A percentile compares a stretch with the other conserved stretches of the same genome.
Evolutionary conservation across 345 rosid genomes (phyloP).

Genomic region (Bruguiera gymnorhiza): DNA sequence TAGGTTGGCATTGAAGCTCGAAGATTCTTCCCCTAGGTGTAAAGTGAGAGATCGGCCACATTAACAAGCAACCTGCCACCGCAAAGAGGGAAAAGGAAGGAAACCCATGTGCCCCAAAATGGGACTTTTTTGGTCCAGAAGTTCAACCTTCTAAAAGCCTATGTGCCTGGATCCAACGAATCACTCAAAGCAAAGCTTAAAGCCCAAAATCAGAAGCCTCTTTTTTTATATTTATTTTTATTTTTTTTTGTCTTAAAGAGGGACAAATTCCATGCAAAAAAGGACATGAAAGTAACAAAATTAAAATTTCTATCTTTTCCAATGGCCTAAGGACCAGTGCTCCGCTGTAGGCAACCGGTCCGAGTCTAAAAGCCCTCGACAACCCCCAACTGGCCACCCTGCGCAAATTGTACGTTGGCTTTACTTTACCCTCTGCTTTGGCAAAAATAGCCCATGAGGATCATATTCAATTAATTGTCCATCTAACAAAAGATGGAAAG

Average conservation of each 20-base stretch:
- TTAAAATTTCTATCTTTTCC: no score
- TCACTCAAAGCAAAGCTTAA: background rate
- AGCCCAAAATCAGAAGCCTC: slow-evolving; percentile 13
- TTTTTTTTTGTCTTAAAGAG: no score
- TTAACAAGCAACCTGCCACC: slow-evolving; percentile 12
- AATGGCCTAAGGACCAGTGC: no score
- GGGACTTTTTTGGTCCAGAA: slow-evolving; percentile 5
- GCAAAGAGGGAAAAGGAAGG: background rate
- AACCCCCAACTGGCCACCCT: slow-evolving; percentile 7
- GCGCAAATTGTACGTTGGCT: background rate
- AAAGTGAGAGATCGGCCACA: slow-evolving; percentile 16
- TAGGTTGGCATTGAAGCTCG: background rate
- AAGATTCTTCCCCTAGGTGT: slow-evolving; percentile 28
- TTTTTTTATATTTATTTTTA: no score
- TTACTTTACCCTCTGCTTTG: background rate
- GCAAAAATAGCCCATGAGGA: background rate
- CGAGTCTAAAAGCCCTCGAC: no score
- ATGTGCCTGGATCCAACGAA: background rate
- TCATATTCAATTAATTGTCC: no score
- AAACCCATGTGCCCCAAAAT: background rate
- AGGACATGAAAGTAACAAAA: no score
- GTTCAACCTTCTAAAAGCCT: background rate
- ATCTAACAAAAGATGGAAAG: background rate
- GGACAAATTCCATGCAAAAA: no score
- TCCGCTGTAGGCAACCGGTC: no score